Percentiles rank a stretch among this genome's conserved stretches.
Conservation (phyloP, 2,329 filamentous ascomycete genomes). For the Magnaporthiopsis poae region DNA sequence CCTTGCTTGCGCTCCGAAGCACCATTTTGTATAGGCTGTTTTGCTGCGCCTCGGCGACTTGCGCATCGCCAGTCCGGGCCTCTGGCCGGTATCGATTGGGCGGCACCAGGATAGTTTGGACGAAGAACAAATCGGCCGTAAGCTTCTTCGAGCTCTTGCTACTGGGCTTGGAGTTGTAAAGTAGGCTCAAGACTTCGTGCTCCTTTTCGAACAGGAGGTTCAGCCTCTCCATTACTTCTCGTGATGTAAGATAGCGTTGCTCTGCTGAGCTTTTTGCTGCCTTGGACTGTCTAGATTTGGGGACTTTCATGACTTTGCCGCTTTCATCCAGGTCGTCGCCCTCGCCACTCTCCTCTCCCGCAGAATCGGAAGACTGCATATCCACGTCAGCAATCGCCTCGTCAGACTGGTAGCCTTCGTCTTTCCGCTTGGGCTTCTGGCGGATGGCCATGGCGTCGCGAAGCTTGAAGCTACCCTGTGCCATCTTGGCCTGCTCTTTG, state of each 20-base stretch:
- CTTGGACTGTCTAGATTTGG: conserved; percentile 30
- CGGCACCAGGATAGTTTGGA: conserved; percentile 75
- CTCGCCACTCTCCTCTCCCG: conserved; percentile 31
- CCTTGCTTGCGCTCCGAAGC: conserved; percentile 60
- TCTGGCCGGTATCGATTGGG: conserved; percentile 88
- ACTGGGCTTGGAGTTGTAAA: conserved; percentile 68
- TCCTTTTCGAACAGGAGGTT: conserved; percentile 77
- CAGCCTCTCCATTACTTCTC: conserved; percentile 73
- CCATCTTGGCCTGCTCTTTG: conserved; percentile 72
- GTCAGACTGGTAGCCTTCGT: conserved; percentile 43
- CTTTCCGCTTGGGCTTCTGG: conserved; percentile 23
- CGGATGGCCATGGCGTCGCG: conserved; percentile 59
- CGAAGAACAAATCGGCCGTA: conserved; percentile 88
- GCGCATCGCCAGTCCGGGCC: conserved; percentile 66
- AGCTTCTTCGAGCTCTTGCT: conserved; percentile 47
- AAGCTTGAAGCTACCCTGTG: conserved; percentile 54
- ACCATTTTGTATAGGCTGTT: conserved; percentile 83
- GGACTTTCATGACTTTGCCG: conserved; percentile 50
- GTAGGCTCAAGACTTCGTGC: conserved; percentile 68
- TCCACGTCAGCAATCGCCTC: conserved; percentile 62
- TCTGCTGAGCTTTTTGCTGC: conserved; percentile 20
- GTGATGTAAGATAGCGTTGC: conserved; percentile 72
- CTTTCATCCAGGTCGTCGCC: conserved; percentile 42
- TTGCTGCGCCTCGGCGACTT: conserved; percentile 78
- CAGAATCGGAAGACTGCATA: conserved; percentile 34